phyloP scores from a whole-genome alignment of 371 early-diverging fungal species.

The Syncephalis plumigaleata region DNA sequence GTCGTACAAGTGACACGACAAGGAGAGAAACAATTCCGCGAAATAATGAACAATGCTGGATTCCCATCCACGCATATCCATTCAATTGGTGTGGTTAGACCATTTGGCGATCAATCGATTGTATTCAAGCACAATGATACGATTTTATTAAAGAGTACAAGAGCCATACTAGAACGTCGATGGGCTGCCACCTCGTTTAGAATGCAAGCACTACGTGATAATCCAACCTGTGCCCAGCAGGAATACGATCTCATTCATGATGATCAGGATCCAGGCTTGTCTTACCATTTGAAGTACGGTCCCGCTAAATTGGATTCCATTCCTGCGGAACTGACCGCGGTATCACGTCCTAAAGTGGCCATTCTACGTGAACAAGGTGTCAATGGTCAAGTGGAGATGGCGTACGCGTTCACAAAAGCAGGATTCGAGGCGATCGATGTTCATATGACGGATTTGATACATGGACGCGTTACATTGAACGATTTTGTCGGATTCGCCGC shows the following conservation, averaged over 20 bases:
- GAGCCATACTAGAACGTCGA: conserved; percentile 48
- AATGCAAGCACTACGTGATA: conserved; percentile 81
- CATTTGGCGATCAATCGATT: conserved; percentile 19
- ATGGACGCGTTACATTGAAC: conserved; percentile 41
- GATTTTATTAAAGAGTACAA: conserved; percentile 23
- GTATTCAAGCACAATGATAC: conserved; percentile 18
- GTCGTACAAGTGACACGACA: conserved; percentile 66
- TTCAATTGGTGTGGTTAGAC: conserved; percentile 39
- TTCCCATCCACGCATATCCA: conserved; percentile 35
- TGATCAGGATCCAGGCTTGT: conserved; percentile 55
- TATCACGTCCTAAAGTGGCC: conserved; percentile 61
- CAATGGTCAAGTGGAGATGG: conserved; percentile 88
- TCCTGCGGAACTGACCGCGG: conserved; percentile 7
- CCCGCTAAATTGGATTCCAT: conserved; percentile 26
- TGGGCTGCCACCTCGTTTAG: conserved; percentile 85
- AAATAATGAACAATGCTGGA: conserved; percentile 24
- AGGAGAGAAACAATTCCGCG: conserved; percentile 32
- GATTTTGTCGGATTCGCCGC: conserved; percentile 78
- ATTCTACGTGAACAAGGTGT: conserved; percentile 95
- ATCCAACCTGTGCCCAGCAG: conserved; percentile 67
- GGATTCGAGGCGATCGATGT: conserved; percentile 89
- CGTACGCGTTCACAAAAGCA: conserved; percentile 77
- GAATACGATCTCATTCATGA: conserved; percentile 61
- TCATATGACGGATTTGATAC: conserved; percentile 88
- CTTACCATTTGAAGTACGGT: conserved; percentile 58